A percentile compares a stretch with the other conserved stretches of the same genome.
phyloP scores from a whole-genome alignment of 225 moss, liverwort and hornwort genomes.

The Antitrichia curtipendula region DNA sequence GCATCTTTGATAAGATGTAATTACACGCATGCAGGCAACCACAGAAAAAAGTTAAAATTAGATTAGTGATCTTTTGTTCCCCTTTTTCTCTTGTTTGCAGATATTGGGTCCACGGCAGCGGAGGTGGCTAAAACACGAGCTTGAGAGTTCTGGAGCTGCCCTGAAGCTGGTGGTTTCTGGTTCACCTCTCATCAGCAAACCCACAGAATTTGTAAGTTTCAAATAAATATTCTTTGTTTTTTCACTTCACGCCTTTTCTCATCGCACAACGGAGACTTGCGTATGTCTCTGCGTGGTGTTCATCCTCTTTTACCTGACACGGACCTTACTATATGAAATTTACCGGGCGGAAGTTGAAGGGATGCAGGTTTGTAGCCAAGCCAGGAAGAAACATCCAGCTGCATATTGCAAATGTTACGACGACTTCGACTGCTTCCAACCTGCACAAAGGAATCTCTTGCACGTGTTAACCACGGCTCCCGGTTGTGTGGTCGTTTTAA shows the following conservation, averaged over 20 bases:
- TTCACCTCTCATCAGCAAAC: constrained; percentile 83
- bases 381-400: constrained; percentile 43
- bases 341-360: neutral
- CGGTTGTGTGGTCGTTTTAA: constrained; percentile 82
- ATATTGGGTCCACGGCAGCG: constrained; percentile 70
- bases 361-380: constrained; percentile 65
- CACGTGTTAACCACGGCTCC: constrained; percentile 65
- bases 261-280: neutral
- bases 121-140: constrained; percentile 69
- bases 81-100: constrained; percentile 11
- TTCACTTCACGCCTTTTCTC: neutral
- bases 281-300: neutral
- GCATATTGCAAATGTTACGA: constrained; percentile 80
- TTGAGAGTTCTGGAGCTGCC: constrained; percentile 50
- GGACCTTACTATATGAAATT: neutral
- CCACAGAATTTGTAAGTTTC: constrained; percentile 58
- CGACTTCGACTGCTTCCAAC: constrained; percentile 82
- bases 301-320: neutral
- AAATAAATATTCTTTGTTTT: neutral
- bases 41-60: neutral
- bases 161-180: constrained; percentile 87
- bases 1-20: neutral
- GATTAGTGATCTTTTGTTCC: neutral
- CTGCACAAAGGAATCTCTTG: constrained; percentile 72
- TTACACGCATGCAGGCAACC: neutral